phyloP scores from a whole-genome alignment of 768 basidiomycete species.

The Glaciozyma martinii region DNA sequence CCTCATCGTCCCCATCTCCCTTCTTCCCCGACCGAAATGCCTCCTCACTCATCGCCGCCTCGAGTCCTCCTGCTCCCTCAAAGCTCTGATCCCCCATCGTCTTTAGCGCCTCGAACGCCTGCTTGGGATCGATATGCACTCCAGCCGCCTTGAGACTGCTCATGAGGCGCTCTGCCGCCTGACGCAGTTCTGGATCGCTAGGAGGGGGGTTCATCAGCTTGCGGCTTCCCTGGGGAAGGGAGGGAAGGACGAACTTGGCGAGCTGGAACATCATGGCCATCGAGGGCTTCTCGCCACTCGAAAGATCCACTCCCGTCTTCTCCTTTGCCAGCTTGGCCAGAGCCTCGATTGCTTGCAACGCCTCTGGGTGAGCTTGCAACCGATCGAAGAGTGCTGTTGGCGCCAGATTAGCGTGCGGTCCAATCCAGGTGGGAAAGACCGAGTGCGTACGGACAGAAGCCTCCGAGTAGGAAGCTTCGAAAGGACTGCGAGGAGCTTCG shows the following conservation, averaged over 20 bases:
- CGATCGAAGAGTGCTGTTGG: not conserved
- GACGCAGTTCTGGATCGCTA: not conserved
- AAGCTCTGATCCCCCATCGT: not conserved
- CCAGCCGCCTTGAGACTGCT: not conserved
- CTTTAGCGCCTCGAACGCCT: not conserved
- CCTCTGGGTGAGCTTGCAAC: not conserved
- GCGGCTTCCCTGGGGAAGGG: not conserved
- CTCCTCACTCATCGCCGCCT: not conserved
- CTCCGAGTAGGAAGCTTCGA: not conserved
- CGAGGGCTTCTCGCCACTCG: conserved; percentile 14
- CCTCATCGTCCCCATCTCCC: not conserved
- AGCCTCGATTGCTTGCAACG: not conserved
- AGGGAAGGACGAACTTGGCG: not conserved
- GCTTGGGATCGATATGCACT: not conserved
- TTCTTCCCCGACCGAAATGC: not conserved
- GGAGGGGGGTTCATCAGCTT: not conserved
- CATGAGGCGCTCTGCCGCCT: not conserved
- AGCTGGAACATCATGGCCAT: not conserved
- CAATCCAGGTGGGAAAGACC: not conserved
- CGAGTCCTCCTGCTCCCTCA: not conserved
- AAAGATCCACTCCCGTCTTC: conserved; percentile 26
- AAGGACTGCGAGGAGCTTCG: not conserved
- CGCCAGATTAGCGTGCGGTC: not conserved
- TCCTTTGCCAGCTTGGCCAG: conserved; percentile 8
- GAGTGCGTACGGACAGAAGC: not conserved